A percentile compares a stretch with the other conserved stretches of the same genome.
Evolutionary conservation across 2,329 filamentous ascomycete genomes (phyloP).

Genomic region (Fusarium sp.): DNA sequence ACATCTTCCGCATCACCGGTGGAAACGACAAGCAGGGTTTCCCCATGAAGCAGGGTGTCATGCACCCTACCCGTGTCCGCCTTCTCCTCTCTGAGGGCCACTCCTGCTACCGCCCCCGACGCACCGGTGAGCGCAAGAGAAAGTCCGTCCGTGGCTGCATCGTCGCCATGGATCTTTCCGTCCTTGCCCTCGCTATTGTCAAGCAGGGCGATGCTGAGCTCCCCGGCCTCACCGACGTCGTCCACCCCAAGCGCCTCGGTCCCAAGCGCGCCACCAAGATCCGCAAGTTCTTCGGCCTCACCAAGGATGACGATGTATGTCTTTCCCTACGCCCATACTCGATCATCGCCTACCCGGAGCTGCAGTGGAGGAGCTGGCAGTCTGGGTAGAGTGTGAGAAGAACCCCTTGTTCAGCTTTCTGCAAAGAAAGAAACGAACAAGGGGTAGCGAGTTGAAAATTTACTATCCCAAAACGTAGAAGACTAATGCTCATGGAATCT

Average conservation of each 20-base stretch:
- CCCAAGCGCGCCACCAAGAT: slow-evolving; percentile 99
- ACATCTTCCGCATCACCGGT: slow-evolving; percentile 99
- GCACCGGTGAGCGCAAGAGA: slow-evolving; percentile 98
- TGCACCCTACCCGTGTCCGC: slow-evolving; percentile 98
- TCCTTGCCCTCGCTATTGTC: slow-evolving; percentile 93
- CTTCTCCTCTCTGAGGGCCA: slow-evolving; percentile 96
- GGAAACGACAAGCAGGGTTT: slow-evolving; percentile 99
- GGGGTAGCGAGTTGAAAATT: slow-evolving; percentile 44
- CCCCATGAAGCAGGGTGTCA: slow-evolving; percentile 99
- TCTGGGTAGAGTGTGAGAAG: slow-evolving; percentile 72
- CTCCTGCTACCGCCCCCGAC: slow-evolving; percentile 99
- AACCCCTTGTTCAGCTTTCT: slow-evolving; percentile 44
- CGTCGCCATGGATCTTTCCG: slow-evolving; percentile 93
- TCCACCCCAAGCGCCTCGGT: slow-evolving; percentile 98
- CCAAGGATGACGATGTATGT: slow-evolving; percentile 99
- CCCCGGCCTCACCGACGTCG: slow-evolving; percentile 95
- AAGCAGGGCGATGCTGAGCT: slow-evolving; percentile 98
- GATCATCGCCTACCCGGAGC: slow-evolving; percentile 78
- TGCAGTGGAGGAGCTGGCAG: slow-evolving; percentile 60
- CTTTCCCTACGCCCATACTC: slow-evolving; percentile 64
- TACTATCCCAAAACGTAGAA: slow-evolving; percentile 31
- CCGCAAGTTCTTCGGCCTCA: slow-evolving; percentile 99
- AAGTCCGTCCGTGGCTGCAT: slow-evolving; percentile 99
- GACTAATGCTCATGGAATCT: slow-evolving; percentile 56
- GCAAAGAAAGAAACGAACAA: slow-evolving; percentile 18